A percentile compares a stretch with the other conserved stretches of the same genome.
Evolutionary conservation across 768 basidiomycete species (phyloP).

Genomic region (Chlorophyllum brunneum): DNA sequence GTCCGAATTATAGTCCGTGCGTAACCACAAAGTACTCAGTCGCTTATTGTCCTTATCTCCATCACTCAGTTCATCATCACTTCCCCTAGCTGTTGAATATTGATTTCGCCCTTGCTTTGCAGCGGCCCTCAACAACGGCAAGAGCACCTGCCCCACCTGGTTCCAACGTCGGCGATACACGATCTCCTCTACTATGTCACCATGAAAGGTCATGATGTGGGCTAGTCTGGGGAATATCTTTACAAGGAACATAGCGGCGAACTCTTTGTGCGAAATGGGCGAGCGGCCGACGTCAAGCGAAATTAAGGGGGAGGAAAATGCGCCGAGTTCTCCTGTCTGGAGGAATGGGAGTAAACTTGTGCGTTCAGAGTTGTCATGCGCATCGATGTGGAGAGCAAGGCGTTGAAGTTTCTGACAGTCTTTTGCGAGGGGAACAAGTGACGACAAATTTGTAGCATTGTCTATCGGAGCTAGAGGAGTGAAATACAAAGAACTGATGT

Average conservation of each 20-base stretch:
- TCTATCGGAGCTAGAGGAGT: neutral
- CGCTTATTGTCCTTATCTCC: too few relatives aligned
- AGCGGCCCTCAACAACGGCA: neutral
- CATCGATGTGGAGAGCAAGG: neutral
- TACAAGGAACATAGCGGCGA: neutral
- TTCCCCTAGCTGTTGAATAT: too few relatives aligned
- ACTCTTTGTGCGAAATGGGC: neutral
- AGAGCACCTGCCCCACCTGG: neutral
- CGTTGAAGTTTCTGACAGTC: neutral
- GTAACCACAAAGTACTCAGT: too few relatives aligned
- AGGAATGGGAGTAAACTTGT: neutral
- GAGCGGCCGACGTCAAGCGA: neutral
- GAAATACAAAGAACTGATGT: neutral
- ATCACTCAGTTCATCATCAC: too few relatives aligned
- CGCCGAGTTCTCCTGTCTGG: neutral
- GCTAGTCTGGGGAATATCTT: neutral
- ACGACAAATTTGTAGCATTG: neutral
- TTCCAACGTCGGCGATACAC: neutral
- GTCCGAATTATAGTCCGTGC: too few relatives aligned
- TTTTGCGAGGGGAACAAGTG: neutral
- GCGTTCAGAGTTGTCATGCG: neutral
- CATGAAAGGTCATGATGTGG: neutral
- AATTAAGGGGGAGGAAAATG: neutral
- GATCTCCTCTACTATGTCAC: too few relatives aligned
- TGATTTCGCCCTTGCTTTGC: neutral